phyloP scores from a whole-genome alignment of 164 flowering plant genomes.

The Piper betle region DNA sequence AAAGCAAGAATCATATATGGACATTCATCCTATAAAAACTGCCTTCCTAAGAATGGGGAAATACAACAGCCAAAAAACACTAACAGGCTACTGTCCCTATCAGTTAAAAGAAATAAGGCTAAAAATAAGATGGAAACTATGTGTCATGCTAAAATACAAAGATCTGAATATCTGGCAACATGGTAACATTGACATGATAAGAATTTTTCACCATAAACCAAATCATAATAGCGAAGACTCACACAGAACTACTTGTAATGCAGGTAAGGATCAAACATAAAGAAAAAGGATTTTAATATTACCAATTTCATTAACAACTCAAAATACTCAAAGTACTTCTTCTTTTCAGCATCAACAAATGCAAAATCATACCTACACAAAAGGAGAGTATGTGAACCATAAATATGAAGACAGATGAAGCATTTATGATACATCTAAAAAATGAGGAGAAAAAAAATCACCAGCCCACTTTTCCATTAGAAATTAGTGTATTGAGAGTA shows the following conservation, averaged over 20 bases:
- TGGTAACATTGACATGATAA: too few species aligned
- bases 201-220: too few species aligned
- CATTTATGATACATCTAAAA: background rate
- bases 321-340: constrained; percentile 65
- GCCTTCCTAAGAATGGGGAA: background rate
- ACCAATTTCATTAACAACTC: constrained; percentile 80
- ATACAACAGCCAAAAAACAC: background rate
- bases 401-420: background rate
- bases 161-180: too few species aligned
- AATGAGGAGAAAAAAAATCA: constrained; percentile 5
- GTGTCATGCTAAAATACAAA: too few species aligned
- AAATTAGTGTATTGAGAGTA: constrained; percentile 42
- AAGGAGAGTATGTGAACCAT: constrained; percentile 1
- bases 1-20: background rate
- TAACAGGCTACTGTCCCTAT: too few species aligned
- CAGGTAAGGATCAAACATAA: background rate
- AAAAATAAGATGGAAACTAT: too few species aligned
- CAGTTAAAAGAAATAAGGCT: too few species aligned
- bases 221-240: background rate
- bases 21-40: background rate
- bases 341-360: constrained; percentile 91
- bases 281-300: constrained; percentile 5
- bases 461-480: constrained; percentile 69
- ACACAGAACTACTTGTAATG: background rate
- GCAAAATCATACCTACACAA: constrained; percentile 82